Base-by-base conservation (phyloP, 352 stramenopile species). In the Phytophthora hibernalis region DNA sequence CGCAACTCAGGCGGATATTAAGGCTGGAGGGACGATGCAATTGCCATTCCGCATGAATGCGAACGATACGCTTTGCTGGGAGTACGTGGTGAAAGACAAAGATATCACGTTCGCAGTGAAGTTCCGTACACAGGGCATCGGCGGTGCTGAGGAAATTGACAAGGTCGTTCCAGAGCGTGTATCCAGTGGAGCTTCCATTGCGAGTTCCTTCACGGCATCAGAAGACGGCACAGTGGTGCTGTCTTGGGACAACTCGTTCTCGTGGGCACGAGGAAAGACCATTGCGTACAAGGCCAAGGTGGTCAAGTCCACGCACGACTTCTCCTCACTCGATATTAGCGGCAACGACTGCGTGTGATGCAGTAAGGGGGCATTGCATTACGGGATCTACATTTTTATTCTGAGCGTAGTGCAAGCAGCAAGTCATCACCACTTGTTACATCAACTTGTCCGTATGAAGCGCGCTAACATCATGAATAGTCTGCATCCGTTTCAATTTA, bases 211-310 rank as follows among this genome's bases (percentile, higher is more conserved):
- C 54, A 92, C 83, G 6, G 80, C 85, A 3, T 72, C 72, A 2
- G 80, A 89, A 47, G 83, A 90, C 47, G 83, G 83, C 38, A 90
- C 77, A 2, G 79, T 89, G 21, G 85, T 92, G 61, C 74, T 93
- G 10, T 84, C 71, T 13, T 93, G 83, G 83, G 83, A 92, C 63
- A 91, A 93, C 38, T 76, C 73, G 37, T 92, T 79, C 55, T 90
- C 81, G 24, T 93, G 85, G 85, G 76, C 82, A 16, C 80, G 85
- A 9, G 72, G 71, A 49, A 93, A 93, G 58, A 85, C 62, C 2
- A 66, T 93, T 10, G 83, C 83, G 33, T 92, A 93, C 77, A 93
- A 92, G 56, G 81, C 83, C 49, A 90, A 88, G 51, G 83, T 93
- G 40, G 81, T 90, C n/a, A 90, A 90, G 69, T 77, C 81, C 6